Base-by-base conservation (phyloP, 2,329 filamentous ascomycete species). In the Endoconidiophora laricicola region DNA sequence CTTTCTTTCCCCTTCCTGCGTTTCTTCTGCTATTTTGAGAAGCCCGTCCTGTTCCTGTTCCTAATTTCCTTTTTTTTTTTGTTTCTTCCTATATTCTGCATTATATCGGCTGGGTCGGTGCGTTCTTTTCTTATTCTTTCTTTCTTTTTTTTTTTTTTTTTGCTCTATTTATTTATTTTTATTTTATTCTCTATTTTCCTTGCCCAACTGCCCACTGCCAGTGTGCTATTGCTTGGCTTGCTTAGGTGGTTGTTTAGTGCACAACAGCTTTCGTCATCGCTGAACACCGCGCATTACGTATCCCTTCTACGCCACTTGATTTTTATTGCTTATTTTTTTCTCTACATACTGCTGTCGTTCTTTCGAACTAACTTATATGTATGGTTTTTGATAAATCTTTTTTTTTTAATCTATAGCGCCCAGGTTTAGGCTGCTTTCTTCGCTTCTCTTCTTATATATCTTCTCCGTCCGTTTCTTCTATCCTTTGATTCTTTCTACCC, bases 291-390 rank as follows among this genome's bases (percentile, higher is more conserved):
- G 38, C 38, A 43, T 48, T 48, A 48, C 46, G 46, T 42, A 26
- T 48, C 46, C 46, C 39, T 23, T 39, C 46, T 24, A 24, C 23
- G 39, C 46, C 46, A 48, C 46, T 43, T 36, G 39, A 18, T 33
- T 36, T 36, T 42, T 9, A 48, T 16, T 37, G 9, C 29, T 40
- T 36, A 44, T 44, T 41, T 18, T 20, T 42, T 18, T 18, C 29
- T 40, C 16, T 20, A 5, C 24, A 33, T 37, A 12, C 24, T 36
- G 9, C 4, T 46, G 6, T 43, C 18, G 20, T 22, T 22, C n/a
- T 12, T 43, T 20, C 41, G 6, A 18, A 41, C 6, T n/a, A 16
- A 16, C 41, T 33, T 18, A 22, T 3, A 9, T 36, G 18, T 7
- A 16, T 33, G n/a, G 29, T 9, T 14, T 22, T 24, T 47, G 6